Evolutionary conservation across 495 filamentous ascomycete genomes (phyloP), one percentile per base, ranked within the genome.

Genomic region (Neurospora tetrasperma): DNA sequence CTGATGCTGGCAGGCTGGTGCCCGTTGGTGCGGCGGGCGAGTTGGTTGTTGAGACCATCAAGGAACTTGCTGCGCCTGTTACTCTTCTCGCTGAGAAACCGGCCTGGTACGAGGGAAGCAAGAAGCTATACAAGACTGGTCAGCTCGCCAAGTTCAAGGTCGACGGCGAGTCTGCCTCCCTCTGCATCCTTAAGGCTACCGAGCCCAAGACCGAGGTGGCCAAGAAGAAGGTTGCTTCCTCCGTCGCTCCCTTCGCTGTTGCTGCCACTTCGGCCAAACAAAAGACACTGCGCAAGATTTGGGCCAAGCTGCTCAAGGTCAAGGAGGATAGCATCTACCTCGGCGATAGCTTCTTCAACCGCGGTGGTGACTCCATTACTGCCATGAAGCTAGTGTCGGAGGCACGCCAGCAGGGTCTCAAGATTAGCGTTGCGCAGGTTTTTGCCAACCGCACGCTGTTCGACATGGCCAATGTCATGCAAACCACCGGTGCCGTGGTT

Each of bases 311-410:
- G 2, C 73, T 84, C n/a, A 74, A 70, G 3, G 75, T 83, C 16
- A 73, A 75, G 10, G 82, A 83, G 38, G 77, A 80, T 2, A 74
- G 76, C 6, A 86, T 91, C 43, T 81, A 83, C 11, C 74, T 88
- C 40, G 80, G 86, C 31, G 85, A 90, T 73, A 87, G 85, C 74
- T 92, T 93, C 78, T 83, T 92, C 74, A 83, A 81, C 31, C 82
- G 91, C 10, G 90, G 90, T 16, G 90, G 90, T 46, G 90, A 93
- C 74, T 92, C 90, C 1, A 90, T 93, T 69, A 85, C 87, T 12
- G 90, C 90, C 1, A 92, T 93, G 86, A 90, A 88, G 79, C 82
- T 92, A 62, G 90, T 90, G 10, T 86, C 88, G 12, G 85, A 86
- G 74, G 86, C 86, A 41, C 86, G 83, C 39, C 75, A 72, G 7